Evolutionary conservation across 129 eudicot species (phyloP), one percentile per base, ranked within the genome.

Genomic region (Flaveria robusta): DNA sequence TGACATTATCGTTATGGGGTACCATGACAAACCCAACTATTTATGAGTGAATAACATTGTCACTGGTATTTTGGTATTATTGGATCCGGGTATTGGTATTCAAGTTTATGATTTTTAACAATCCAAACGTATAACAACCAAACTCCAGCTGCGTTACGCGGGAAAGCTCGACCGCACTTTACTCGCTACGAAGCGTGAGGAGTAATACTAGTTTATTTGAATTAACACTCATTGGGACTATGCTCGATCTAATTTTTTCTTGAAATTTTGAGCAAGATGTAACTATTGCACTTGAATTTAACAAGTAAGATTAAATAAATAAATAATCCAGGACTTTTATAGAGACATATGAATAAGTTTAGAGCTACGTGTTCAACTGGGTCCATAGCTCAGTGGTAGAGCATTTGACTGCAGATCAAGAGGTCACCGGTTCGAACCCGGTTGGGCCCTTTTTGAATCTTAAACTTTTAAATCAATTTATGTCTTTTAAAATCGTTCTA

Each of bases 311-410:
- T 18, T 7, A 52, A 7, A 18, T n/a, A 5, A 52, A 52, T 1
- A 16, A 5, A n/a, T 18, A 52, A n/a, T 5, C 5, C 39, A 34
- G 7, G 7, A 0, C 39, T 18, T 7, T n/a, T 1, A 3, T n/a
- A 18, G 7, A 52, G 12, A 19, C 19, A 20, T 16, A 15, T 0
- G 0, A 1, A 20, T 20, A 55, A 19, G 27, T 10, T 55, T 9
- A 42, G 14, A 43, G 0, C 2, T 0, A 43, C 0, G 47, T 43
- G 14, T 1, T 2, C 47, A 9, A 9, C 63, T 3, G 98, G 98
- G 98, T 93, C 93, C 91, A 93, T 93, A 93, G 97, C 98, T 93
- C 98, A 93, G 98, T 91, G 97, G 98, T 93, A 93, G 97, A 93
- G 97, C 97, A 91, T 85, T 93, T 93, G 98, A 93, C 98, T 93